Evolutionary conservation across 768 basidiomycete genomes (phyloP).

Genomic region (Pulveroboletus ravenelii): DNA sequence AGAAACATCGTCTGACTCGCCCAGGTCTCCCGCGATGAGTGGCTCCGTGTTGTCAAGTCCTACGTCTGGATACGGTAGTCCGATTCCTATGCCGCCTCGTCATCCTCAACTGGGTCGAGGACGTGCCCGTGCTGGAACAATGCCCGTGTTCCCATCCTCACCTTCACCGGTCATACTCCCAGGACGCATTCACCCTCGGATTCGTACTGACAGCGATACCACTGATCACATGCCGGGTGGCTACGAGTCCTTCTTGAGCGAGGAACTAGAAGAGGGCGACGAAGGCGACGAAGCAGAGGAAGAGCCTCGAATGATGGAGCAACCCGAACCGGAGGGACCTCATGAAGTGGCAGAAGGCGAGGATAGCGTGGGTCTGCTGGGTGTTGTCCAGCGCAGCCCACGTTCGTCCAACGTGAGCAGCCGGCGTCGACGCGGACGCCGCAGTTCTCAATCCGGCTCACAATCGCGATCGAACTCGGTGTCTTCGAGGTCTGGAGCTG

Average conservation of each 20-base stretch:
- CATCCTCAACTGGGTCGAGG: slow-evolving; percentile 39
- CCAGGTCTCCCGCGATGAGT: slow-evolving; percentile 40
- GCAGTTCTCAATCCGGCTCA: slow-evolving; percentile 36
- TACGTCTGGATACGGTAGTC: slow-evolving; percentile 30
- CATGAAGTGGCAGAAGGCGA: slow-evolving; percentile 61
- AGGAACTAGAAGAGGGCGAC: slow-evolving; percentile 29
- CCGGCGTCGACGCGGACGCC: slow-evolving; percentile 30
- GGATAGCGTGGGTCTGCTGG: slow-evolving; percentile 55
- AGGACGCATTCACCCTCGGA: slow-evolving; percentile 21
- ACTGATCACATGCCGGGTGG: slow-evolving; percentile 25
- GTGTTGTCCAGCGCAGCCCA: slow-evolving; percentile 47
- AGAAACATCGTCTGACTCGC: slow-evolving; percentile 55
- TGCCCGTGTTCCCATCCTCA: slow-evolving; percentile 34
- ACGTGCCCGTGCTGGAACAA: slow-evolving; percentile 36
- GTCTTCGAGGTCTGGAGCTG: slow-evolving; percentile 40
- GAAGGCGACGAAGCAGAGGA: slow-evolving; percentile 31
- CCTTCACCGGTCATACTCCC: slow-evolving; percentile 34
- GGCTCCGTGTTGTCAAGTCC: slow-evolving; percentile 36
- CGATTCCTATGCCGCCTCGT: slow-evolving; percentile 48
- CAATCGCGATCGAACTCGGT: slow-evolving; percentile 25
- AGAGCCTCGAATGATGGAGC: slow-evolving; percentile 37
- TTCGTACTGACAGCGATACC: slow-evolving; percentile 27
- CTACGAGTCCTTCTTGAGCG: slow-evolving; percentile 31
- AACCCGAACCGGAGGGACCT: slow-evolving; percentile 47
- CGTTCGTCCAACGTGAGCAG: slow-evolving; percentile 38